phyloP scores from a whole-genome alignment of 805 yeast genomes.

The Tanozyma kutaoensis region DNA sequence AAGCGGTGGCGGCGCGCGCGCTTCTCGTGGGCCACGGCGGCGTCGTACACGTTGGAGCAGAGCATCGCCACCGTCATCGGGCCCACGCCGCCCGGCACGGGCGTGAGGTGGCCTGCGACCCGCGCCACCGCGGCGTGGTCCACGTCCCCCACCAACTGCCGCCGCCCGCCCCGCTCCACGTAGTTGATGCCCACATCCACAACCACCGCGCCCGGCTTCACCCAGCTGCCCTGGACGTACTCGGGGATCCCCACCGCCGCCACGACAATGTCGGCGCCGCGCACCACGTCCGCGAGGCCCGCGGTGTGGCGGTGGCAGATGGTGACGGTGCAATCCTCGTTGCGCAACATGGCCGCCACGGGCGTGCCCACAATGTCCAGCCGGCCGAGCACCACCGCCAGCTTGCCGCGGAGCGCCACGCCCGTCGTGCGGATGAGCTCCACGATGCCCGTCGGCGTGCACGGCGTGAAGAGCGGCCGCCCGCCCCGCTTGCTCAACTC shows the following conservation, averaged over 20 bases:
- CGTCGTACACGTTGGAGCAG: constrained; percentile 65
- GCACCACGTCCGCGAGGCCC: constrained; percentile 41
- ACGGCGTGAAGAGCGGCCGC: constrained; percentile 70
- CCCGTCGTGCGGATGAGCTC: constrained; percentile 61
- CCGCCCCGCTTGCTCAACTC: constrained; percentile 85
- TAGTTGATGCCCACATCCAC: constrained; percentile 95
- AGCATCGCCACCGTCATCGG: constrained; percentile 99
- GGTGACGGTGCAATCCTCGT: constrained; percentile 80
- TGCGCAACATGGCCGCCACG: constrained; percentile 69
- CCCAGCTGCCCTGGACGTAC: constrained; percentile 77
- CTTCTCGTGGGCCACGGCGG: constrained; percentile 53
- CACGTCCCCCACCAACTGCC: constrained; percentile 89
- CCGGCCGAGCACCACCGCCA: constrained; percentile 87
- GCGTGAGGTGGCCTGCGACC: constrained; percentile 66
- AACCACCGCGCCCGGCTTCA: constrained; percentile 74
- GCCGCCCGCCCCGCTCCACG: constrained; percentile 58
- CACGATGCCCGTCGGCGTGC: constrained; percentile 92
- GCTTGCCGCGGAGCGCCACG: constrained; percentile 58
- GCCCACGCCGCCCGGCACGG: constrained; percentile 99
- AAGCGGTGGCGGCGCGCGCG: constrained; percentile 33
- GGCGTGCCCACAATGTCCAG: constrained; percentile 96
- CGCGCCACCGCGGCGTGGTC: constrained; percentile 58
- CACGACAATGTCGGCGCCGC: constrained; percentile 73
- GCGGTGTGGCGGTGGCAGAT: constrained; percentile 66
- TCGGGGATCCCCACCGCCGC: constrained; percentile 87